Evolutionary conservation across 2,329 filamentous ascomycete genomes (phyloP).

Genomic region (Amauroascus niger): DNA sequence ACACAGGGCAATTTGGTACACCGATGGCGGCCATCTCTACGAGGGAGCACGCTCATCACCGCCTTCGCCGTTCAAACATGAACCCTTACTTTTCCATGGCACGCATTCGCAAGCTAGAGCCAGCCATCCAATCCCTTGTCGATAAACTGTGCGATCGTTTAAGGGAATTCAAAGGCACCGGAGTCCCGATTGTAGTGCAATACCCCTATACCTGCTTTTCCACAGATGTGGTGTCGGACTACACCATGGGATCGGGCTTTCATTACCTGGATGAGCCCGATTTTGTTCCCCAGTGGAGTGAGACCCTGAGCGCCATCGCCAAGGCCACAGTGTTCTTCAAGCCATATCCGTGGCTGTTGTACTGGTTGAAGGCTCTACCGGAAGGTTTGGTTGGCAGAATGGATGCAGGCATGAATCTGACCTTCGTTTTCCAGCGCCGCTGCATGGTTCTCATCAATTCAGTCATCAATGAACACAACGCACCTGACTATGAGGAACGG

Average conservation of each 20-base stretch:
- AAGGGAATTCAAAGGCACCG: constrained; percentile 14
- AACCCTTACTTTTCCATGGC: constrained; percentile 22
- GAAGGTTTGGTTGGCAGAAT: constrained; percentile 7
- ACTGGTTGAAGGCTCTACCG: constrained; percentile 9
- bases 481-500: constrained; percentile 3
- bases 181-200: constrained; percentile 6
- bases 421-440: constrained; percentile 7
- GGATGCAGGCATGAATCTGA: constrained; percentile 10
- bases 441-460: constrained; percentile 10
- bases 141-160: constrained; percentile 21
- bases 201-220: constrained; percentile 35
- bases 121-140: constrained; percentile 20
- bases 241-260: constrained; percentile 26
- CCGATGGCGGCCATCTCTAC: constrained; percentile 25
- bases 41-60: constrained; percentile 20
- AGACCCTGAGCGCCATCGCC: constrained; percentile 21
- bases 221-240: constrained; percentile 40
- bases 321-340: constrained; percentile 12
- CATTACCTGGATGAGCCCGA: constrained; percentile 27
- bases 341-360: constrained; percentile 7
- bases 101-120: constrained; percentile 15
- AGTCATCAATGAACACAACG: constrained; percentile 5
- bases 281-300: constrained; percentile 25
- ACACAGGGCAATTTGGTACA: constrained; percentile 18
- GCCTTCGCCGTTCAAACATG: constrained; percentile 21